These are phyloP conservation scores for Inonotus hispidus DNA, from an alignment of 1,284 basidiomycete genomes.

Conservation along the genomic window DNA sequence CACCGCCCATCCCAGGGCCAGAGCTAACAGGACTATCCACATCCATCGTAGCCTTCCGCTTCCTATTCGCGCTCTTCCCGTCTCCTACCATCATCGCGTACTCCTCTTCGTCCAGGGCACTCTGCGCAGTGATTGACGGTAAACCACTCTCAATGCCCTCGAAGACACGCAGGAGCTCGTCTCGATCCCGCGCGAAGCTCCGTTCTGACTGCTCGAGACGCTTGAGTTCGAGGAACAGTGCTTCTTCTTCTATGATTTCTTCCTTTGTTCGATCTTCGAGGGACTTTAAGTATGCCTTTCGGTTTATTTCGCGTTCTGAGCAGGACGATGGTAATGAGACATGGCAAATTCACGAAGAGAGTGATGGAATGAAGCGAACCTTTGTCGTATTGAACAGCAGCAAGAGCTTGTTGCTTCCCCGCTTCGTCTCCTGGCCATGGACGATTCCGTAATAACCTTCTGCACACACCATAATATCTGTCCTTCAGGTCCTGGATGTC, in stretches of 20 bases:
- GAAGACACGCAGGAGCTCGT: slow-evolving; percentile 83
- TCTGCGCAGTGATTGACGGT: slow-evolving; percentile 47
- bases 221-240: slow-evolving; percentile 91
- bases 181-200: slow-evolving; percentile 84
- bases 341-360: slow-evolving; percentile 1
- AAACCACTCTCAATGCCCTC: slow-evolving; percentile 83
- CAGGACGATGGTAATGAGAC: background rate
- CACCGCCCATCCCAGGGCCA: slow-evolving; percentile 6
- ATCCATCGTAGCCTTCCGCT: slow-evolving; percentile 39
- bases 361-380: slow-evolving; percentile 36
- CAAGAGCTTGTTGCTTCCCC: slow-evolving; percentile 61
- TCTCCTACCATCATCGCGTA: slow-evolving; percentile 31
- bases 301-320: slow-evolving; percentile 79
- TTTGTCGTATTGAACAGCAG: slow-evolving; percentile 80
- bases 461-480: slow-evolving; percentile 89
- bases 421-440: slow-evolving; percentile 79
- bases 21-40: slow-evolving; percentile 24
- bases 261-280: slow-evolving; percentile 84
- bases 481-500: slow-evolving; percentile 82
- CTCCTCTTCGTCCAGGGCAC: slow-evolving; percentile 52
- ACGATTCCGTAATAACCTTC: slow-evolving; percentile 80
- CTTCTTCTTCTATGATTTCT: slow-evolving; percentile 94
- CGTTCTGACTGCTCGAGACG: slow-evolving; percentile 91
- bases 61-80: slow-evolving; percentile 41
- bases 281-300: slow-evolving; percentile 84